Percentiles rank a stretch among this genome's conserved stretches.
Evolutionary conservation across 768 basidiomycete species (phyloP).

Genomic region (Tylopilus felleus): DNA sequence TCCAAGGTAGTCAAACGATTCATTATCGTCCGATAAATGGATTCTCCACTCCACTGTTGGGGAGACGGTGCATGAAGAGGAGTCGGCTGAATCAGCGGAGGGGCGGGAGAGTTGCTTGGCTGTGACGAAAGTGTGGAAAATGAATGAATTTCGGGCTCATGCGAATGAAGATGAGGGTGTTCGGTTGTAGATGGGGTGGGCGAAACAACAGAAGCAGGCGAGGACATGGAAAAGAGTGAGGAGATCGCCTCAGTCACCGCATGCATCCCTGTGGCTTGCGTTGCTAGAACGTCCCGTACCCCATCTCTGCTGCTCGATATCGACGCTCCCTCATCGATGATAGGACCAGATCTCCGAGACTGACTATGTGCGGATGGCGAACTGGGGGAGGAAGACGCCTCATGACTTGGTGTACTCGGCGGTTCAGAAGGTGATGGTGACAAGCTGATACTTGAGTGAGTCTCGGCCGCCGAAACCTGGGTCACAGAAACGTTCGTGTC

Average conservation of each 20-base stretch:
- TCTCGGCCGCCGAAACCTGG: background rate
- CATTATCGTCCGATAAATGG: slow-evolving; percentile 95
- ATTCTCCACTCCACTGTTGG: slow-evolving; percentile 58
- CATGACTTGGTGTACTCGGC: background rate
- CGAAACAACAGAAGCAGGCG: slow-evolving; percentile 4
- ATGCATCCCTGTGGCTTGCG: background rate
- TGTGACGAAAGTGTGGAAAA: slow-evolving; percentile 3
- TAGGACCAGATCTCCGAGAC: background rate
- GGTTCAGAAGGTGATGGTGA: background rate
- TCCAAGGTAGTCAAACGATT: slow-evolving; percentile 85
- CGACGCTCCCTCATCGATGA: background rate
- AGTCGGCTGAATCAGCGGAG: slow-evolving; percentile 2
- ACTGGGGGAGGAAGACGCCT: background rate
- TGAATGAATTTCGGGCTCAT: slow-evolving; percentile 4
- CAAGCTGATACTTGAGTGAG: background rate
- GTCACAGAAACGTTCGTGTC: slow-evolving; percentile 3
- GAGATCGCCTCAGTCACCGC: slow-evolving; percentile 26
- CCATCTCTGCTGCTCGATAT: background rate
- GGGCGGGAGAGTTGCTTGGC: background rate
- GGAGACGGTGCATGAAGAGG: slow-evolving; percentile 2
- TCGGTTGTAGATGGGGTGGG: background rate
- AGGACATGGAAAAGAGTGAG: slow-evolving; percentile 9
- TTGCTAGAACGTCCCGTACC: background rate
- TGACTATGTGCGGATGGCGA: background rate
- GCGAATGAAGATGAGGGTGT: background rate